Evolutionary conservation across 2,329 filamentous ascomycete species (phyloP).

Genomic region (Falciphora oryzae): DNA sequence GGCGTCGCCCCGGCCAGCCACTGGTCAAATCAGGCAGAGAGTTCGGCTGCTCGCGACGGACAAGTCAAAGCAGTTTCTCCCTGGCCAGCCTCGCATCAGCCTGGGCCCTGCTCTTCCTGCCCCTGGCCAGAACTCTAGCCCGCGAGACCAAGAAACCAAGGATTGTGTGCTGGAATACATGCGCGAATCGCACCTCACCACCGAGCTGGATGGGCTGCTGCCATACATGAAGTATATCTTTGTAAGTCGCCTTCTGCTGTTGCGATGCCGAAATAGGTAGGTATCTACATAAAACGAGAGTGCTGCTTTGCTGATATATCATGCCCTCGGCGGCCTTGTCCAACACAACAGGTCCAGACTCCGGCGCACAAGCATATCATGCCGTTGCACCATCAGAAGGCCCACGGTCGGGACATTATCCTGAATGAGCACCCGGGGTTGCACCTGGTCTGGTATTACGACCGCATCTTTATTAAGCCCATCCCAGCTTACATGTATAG

Average conservation of each 20-base stretch:
- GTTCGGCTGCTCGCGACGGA: constrained; percentile 1
- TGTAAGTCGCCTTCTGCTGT: constrained; percentile 11
- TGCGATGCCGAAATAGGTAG: no score
- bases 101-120: constrained; percentile 12
- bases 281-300: no score
- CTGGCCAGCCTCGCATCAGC: constrained; percentile 21
- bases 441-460: constrained; percentile 35
- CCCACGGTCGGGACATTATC: constrained; percentile 31
- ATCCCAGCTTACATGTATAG: constrained; percentile 31
- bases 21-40: neutral
- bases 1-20: neutral
- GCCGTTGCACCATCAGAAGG: constrained; percentile 31
- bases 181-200: constrained; percentile 16
- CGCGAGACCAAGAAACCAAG: neutral
- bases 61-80: constrained; percentile 15
- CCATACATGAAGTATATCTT: constrained; percentile 24
- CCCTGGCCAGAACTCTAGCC: neutral
- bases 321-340: neutral
- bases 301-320: neutral
- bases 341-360: constrained; percentile 16
- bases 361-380: constrained; percentile 21
- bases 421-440: constrained; percentile 34
- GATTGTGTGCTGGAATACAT: constrained; percentile 18
- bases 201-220: constrained; percentile 17
- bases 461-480: constrained; percentile 36